These are phyloP conservation scores for Aspergillus sclerotialis DNA, from an alignment of 2,329 filamentous ascomycete genomes.

Conservation along the genomic window DNA sequence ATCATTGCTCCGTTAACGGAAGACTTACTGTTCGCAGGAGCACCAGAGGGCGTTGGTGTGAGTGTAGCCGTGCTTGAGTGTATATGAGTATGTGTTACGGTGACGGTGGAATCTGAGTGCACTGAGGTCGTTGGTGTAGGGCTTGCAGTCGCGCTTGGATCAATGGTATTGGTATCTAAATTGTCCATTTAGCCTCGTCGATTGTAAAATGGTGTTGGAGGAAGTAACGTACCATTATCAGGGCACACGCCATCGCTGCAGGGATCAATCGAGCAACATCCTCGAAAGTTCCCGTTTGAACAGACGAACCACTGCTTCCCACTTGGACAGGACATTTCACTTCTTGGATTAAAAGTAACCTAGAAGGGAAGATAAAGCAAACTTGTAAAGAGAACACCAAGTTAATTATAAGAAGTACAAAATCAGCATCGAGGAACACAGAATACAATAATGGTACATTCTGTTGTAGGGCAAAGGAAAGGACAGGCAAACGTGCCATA, in stretches of 20 bases:
- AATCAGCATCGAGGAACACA: not conserved
- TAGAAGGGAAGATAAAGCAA: not conserved
- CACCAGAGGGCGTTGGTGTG: slow-evolving; percentile 1
- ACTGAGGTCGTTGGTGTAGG: not conserved
- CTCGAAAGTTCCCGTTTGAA: slow-evolving; percentile 14
- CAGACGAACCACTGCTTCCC: slow-evolving; percentile 22
- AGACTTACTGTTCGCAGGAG: not conserved
- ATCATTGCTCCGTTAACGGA: slow-evolving; percentile 12
- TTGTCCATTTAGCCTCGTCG: too few relatives aligned
- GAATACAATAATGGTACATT: not conserved
- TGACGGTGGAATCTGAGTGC: not conserved
- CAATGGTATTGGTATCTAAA: too few relatives aligned
- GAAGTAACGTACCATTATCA: slow-evolving; percentile 8
- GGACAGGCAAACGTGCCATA: too few relatives aligned
- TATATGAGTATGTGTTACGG: not conserved
- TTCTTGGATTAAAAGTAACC: not conserved
- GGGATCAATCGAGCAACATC: slow-evolving; percentile 28
- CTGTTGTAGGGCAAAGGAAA: not conserved
- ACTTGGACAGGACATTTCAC: slow-evolving; percentile 9
- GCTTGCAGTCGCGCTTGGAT: too few relatives aligned
- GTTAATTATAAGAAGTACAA: not conserved
- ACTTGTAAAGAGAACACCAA: not conserved
- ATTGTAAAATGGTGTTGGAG: not conserved
- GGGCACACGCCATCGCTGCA: slow-evolving; percentile 23
- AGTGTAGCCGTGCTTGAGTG: not conserved